Conservation (phyloP, 768 basidiomycete genomes). For the Dictyophora rubrovolvata region DNA sequence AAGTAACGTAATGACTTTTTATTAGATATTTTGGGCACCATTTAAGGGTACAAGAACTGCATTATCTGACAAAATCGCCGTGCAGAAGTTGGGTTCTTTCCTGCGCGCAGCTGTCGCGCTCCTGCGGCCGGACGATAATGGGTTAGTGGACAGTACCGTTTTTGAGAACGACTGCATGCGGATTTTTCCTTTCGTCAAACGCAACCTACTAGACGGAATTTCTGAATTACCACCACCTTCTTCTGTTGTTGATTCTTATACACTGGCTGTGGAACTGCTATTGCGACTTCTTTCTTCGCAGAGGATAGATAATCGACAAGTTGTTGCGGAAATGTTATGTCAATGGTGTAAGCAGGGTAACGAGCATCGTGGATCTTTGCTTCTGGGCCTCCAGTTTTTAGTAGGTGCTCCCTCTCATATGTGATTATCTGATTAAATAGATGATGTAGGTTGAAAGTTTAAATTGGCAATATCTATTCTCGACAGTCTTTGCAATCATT, state of each 20-base stretch:
- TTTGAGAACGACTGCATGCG: neutral
- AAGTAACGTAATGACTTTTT: neutral
- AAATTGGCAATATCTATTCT: slow-evolving; percentile 11
- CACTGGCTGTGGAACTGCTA: slow-evolving; percentile 1
- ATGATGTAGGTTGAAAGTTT: slow-evolving; percentile 1
- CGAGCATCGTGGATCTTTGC: slow-evolving; percentile 34
- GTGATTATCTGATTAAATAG: neutral
- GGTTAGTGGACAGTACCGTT: neutral
- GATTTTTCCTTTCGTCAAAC: neutral
- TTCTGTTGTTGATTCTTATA: neutral
- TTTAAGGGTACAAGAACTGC: slow-evolving; percentile 28
- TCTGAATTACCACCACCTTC: neutral
- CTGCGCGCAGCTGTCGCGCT: slow-evolving; percentile 23
- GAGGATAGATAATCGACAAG: neutral
- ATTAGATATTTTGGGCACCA: slow-evolving; percentile 41
- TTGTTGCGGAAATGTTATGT: neutral
- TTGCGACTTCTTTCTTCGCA: neutral
- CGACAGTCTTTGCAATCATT: neutral
- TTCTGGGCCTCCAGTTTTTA: slow-evolving; percentile 29
- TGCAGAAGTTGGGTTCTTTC: slow-evolving; percentile 36
- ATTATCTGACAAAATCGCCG: slow-evolving; percentile 35
- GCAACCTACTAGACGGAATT: neutral
- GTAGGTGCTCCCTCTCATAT: slow-evolving; percentile 23
- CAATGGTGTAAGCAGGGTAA: slow-evolving; percentile 14
- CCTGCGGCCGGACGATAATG: slow-evolving; percentile 12